Conservation (phyloP, 768 basidiomycete species). For the Termitomyces sp. region DNA sequence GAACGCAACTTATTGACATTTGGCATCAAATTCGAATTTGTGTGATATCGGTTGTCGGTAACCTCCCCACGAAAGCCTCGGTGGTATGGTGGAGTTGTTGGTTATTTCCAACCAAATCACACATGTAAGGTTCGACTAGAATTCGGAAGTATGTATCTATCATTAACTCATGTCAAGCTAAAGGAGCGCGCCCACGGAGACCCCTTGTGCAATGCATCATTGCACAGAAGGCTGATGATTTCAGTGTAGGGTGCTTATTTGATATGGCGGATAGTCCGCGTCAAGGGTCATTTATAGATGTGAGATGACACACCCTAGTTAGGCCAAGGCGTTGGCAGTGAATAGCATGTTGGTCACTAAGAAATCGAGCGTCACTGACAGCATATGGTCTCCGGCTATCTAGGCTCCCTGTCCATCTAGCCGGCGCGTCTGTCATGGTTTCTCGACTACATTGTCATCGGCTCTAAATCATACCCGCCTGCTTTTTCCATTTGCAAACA, state of each 20-base stretch:
- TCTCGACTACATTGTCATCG: neutral
- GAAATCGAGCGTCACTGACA: neutral
- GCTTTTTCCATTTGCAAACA: neutral
- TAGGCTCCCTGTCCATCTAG: neutral
- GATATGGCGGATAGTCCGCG: neutral
- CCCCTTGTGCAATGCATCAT: neutral
- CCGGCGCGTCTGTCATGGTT: neutral
- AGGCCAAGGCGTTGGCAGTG: neutral
- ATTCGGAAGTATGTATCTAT: too few species aligned
- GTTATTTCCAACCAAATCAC: neutral
- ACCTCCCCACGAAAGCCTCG: neutral
- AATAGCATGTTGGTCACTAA: neutral
- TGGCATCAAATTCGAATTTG: neutral
- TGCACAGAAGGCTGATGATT: neutral
- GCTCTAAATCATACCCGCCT: neutral
- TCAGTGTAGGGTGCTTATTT: neutral
- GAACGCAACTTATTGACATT: neutral
- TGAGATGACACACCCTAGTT: neutral
- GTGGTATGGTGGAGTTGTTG: neutral
- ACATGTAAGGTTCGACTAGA: neutral
- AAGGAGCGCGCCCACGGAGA: neutral
- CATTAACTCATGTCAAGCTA: neutral
- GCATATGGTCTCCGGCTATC: neutral
- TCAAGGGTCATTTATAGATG: neutral
- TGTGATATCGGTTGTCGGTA: slow-evolving; percentile 1